phyloP scores from a whole-genome alignment of 768 basidiomycete species.

The Roridomyces roridus region DNA sequence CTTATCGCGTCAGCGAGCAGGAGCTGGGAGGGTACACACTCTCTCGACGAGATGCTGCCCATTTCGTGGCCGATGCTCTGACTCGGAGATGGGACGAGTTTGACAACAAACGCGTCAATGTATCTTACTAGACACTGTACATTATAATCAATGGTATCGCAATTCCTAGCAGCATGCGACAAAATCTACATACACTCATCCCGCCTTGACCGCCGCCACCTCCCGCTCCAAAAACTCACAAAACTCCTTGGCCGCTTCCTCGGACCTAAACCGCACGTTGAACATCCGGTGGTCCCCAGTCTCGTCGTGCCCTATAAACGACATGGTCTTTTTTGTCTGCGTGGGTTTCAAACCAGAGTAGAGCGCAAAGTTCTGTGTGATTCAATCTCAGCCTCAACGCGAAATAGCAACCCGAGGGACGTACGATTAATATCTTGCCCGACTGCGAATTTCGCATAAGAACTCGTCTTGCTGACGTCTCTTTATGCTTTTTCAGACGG shows the following conservation, averaged over 20 bases:
- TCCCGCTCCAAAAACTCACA: conserved; percentile 37
- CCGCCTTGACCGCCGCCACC: conserved; percentile 55
- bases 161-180: neutral
- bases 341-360: neutral
- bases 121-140: conserved; percentile 11
- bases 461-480: conserved; percentile 60
- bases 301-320: neutral
- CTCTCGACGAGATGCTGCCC: conserved; percentile 64
- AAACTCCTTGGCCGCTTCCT: neutral
- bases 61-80: conserved; percentile 55
- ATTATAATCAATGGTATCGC: too few relatives aligned
- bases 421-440: conserved; percentile 76
- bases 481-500: conserved; percentile 77
- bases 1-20: conserved; percentile 39
- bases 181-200: conserved; percentile 23
- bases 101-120: conserved; percentile 37
- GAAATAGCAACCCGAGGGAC: conserved; percentile 33
- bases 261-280: neutral
- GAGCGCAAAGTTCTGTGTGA: neutral
- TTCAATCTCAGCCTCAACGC: neutral
- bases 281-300: neutral
- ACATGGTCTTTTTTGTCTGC: neutral
- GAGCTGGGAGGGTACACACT: conserved; percentile 45
- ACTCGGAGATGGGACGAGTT: conserved; percentile 34
- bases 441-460: conserved; percentile 76